Evolutionary conservation across 345 rosid species (phyloP), one percentile per base, ranked within the genome.

Genomic region (Boechera stricta): DNA sequence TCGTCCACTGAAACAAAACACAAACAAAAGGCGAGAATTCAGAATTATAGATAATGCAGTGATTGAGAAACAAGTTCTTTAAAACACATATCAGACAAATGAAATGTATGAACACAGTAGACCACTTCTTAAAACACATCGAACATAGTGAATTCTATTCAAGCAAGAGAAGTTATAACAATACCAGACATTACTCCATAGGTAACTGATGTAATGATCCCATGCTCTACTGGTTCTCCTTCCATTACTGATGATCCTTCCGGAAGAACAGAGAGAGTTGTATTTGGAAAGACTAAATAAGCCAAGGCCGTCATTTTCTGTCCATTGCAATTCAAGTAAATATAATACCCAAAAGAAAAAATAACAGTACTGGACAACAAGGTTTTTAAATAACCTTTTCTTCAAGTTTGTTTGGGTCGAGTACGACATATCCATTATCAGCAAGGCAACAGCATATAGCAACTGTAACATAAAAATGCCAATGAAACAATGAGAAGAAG

Each of bases 331-430:
- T 38, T 68, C 41, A 47, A 52, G 74, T 67, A 5, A 73, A 78
- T 54, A 29, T 7, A 60, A 67, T 16, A 55, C n/a, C 5, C 35
- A 54, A 21, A 57, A 39, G 21, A 39, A 62, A 51, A 65, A 1
- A 13, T 3, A 39, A 39, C 54, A 75, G 41, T 15, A 26, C 39
- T 1, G 24, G 18, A 28, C 3, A 60, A 38, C 13, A 69, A 49
- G 57, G 29, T 6, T 72, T 28, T 24, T 11, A 26, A 55, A 35
- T 47, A 58, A 92, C 99, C 98, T 92, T 90, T 84, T 91, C 99
- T 83, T 92, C 99, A 54, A 83, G 77, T 84, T 88, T 92, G 77
- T 86, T 91, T 5, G 96, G 99, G 48, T 95, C 99, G 79, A 95
- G 79, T 48, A 92, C 70, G 6, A 87, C 85, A 18, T 71, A 68